Conservation (phyloP, 2,329 filamentous ascomycete genomes). For the Colletotrichum liriopes region DNA sequence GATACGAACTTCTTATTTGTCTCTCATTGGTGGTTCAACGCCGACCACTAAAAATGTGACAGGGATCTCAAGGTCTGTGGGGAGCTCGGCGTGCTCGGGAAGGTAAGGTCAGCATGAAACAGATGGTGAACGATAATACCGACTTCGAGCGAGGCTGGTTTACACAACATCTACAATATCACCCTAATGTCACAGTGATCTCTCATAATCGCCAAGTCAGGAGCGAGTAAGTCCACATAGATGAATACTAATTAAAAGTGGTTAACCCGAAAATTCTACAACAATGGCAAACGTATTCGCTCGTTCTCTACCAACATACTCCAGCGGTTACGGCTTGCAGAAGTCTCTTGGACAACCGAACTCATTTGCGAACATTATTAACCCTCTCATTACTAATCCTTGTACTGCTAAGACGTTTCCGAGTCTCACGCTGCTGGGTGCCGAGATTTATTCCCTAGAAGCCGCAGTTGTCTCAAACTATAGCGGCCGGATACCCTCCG, state of each 20-base stretch:
- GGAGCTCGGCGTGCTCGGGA: neutral
- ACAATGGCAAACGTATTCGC: neutral
- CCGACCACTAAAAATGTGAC: too few relatives aligned
- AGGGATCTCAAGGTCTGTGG: neutral
- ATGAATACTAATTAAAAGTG: neutral
- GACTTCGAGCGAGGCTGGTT: neutral
- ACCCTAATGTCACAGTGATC: neutral
- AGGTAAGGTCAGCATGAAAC: neutral
- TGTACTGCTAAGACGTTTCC: neutral
- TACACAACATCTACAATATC: too few relatives aligned
- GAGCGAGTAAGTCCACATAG: accelerated
- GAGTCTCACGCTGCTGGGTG: conserved; percentile 1
- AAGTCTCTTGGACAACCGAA: neutral
- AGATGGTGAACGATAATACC: neutral
- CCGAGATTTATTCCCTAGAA: conserved; percentile 10
- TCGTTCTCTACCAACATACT: neutral
- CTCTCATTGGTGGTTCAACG: neutral
- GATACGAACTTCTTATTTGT: neutral
- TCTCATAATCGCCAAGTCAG: neutral
- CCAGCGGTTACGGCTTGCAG: neutral
- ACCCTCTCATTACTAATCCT: neutral
- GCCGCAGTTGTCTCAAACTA: conserved; percentile 15
- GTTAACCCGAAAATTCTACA: neutral
- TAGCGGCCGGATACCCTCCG: conserved; percentile 7
- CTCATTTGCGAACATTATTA: neutral